phyloP scores from a whole-genome alignment of 768 basidiomycete species.

The Neoboletus brunneissimus region DNA sequence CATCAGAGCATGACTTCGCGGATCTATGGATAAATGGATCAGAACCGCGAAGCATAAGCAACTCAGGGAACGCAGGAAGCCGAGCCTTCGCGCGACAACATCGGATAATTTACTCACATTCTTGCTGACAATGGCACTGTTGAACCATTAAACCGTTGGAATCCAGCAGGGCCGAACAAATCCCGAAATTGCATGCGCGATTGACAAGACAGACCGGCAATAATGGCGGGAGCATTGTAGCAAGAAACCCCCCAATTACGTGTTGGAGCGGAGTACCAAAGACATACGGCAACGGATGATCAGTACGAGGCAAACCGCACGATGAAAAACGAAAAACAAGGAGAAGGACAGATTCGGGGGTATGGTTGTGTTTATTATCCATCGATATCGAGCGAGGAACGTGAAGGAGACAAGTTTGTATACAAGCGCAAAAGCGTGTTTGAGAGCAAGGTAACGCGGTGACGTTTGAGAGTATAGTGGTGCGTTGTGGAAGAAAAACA shows the following conservation, averaged over 20 bases:
- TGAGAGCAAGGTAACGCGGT: constrained; percentile 4
- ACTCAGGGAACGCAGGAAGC: neutral
- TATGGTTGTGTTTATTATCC: constrained; percentile 18
- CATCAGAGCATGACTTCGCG: constrained; percentile 50
- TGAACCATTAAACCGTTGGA: constrained; percentile 1
- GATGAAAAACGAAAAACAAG: constrained; percentile 8
- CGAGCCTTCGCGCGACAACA: neutral
- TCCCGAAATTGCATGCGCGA: constrained; percentile 11
- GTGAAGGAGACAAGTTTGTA: constrained; percentile 18
- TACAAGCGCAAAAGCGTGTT: constrained; percentile 12
- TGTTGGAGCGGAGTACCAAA: constrained; percentile 25
- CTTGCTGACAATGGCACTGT: constrained; percentile 64
- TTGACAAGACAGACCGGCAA: neutral
- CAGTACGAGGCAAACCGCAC: constrained; percentile 11
- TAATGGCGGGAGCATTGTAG: constrained; percentile 9
- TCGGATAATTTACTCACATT: constrained; percentile 50
- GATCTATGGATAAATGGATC: constrained; percentile 36
- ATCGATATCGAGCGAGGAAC: constrained; percentile 16
- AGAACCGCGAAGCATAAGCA: neutral
- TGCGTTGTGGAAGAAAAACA: constrained; percentile 17
- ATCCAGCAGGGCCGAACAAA: neutral
- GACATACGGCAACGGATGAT: constrained; percentile 21
- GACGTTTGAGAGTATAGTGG: constrained; percentile 12
- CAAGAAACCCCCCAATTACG: constrained; percentile 29
- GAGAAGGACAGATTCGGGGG: neutral